Percentiles rank a stretch among this genome's conserved stretches.
These are phyloP conservation scores for Peribolospora kevripleyi DNA, from an alignment of 768 basidiomycete genomes.

Conservation along the genomic window DNA sequence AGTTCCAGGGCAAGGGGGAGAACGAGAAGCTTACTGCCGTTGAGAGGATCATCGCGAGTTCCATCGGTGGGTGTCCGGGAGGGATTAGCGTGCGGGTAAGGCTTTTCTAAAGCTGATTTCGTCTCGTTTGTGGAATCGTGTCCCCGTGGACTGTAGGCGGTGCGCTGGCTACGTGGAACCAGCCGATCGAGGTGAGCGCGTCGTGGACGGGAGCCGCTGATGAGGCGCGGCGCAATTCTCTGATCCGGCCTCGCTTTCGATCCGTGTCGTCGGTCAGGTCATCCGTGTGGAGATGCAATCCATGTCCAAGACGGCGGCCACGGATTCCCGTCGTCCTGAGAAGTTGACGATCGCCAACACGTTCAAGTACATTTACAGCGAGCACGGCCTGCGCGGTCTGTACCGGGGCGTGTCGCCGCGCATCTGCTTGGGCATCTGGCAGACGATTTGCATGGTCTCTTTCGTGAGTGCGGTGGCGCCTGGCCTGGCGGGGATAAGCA, in stretches of 20 bases:
- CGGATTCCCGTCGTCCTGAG: constrained; percentile 52
- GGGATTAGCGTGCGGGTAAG: no score
- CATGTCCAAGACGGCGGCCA: constrained; percentile 54
- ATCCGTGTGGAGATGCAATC: constrained; percentile 99
- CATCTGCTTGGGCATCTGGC: constrained; percentile 87
- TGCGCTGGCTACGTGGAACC: constrained; percentile 95
- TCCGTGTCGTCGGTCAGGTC: constrained; percentile 23
- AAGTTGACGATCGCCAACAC: constrained; percentile 72
- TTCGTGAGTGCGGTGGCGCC: neutral
- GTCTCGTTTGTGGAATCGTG: no score
- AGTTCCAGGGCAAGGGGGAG: constrained; percentile 51
- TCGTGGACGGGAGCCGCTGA: no score
- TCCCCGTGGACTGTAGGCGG: constrained; percentile 26
- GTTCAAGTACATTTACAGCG: constrained; percentile 75
- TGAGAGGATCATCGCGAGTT: constrained; percentile 73
- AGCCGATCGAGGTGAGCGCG: constrained; percentile 48
- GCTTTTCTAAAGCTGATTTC: no score
- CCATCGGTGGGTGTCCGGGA: constrained; percentile 28
- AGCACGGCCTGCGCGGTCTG: constrained; percentile 84
- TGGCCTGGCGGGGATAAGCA: neutral
- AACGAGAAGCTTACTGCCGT: constrained; percentile 43
- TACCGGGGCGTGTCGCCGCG: constrained; percentile 96
- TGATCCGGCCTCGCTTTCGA: neutral
- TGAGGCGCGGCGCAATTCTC: neutral
- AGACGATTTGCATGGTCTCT: constrained; percentile 30